Conservation (phyloP, 345 rosid genomes). For the Citrus sp. region DNA sequence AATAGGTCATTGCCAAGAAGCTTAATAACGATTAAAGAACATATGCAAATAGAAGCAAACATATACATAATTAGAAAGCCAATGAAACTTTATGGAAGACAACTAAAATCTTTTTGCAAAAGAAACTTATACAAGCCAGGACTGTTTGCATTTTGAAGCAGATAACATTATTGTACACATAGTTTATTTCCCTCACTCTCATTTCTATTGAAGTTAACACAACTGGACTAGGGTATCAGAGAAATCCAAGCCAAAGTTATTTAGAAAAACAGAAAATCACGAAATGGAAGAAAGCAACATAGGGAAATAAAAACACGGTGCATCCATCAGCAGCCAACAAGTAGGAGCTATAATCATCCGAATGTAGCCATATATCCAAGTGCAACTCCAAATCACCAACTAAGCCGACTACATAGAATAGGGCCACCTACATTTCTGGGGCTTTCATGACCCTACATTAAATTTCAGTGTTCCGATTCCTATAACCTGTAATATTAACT, state of each 20-base stretch:
- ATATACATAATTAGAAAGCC: not conserved
- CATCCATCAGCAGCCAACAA: slow-evolving; percentile 2
- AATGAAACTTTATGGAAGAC: not conserved
- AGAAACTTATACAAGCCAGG: not conserved
- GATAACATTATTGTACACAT: not conserved
- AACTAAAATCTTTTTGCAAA: not conserved
- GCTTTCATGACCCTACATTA: not conserved
- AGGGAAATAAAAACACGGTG: not conserved
- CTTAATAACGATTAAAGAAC: not conserved
- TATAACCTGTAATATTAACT: not conserved
- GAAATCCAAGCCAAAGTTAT: not conserved
- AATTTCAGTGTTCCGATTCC: not conserved
- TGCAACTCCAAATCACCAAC: not conserved
- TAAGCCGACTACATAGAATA: not conserved
- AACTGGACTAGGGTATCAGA: not conserved
- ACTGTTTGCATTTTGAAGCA: not conserved
- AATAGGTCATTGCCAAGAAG: not conserved
- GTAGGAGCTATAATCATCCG: not conserved
- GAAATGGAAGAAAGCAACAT: not conserved
- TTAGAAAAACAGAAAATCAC: not conserved
- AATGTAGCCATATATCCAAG: not conserved
- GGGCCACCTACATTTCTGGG: not conserved
- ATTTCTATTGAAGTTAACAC: not conserved
- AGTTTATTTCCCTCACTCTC: not conserved
- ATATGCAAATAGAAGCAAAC: not conserved